Evolutionary conservation across 805 yeast genomes (phyloP).

Genomic region (Kodamaea hsintzibuensis): DNA sequence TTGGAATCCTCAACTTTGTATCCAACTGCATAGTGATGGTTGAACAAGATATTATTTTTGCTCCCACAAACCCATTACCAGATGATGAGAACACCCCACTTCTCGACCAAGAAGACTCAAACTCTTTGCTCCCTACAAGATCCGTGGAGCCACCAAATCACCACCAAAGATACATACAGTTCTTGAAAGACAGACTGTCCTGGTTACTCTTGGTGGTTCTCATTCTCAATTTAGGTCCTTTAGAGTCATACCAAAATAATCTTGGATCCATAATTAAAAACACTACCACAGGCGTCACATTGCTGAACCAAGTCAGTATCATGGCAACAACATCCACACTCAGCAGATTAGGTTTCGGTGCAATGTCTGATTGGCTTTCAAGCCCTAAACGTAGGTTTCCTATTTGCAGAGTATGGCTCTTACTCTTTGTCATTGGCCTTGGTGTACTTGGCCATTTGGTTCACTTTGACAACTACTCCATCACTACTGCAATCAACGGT

Average conservation of each 20-base stretch:
- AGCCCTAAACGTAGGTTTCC: conserved; percentile 27
- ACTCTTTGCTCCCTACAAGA: conserved; percentile 29
- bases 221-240: conserved; percentile 73
- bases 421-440: conserved; percentile 24
- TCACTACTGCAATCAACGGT: conserved; percentile 58
- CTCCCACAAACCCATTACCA: conserved; percentile 11
- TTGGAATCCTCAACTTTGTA: conserved; percentile 62
- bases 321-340: conserved; percentile 70
- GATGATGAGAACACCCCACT: conserved; percentile 35
- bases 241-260: conserved; percentile 82
- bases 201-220: conserved; percentile 65
- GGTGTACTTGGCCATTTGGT: conserved; percentile 35
- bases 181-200: conserved; percentile 57
- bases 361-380: conserved; percentile 60
- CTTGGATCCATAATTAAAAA: conserved; percentile 70
- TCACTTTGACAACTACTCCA: conserved; percentile 8
- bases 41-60: conserved; percentile 48
- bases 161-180: conserved; percentile 32
- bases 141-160: conserved; percentile 38
- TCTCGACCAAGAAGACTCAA: conserved; percentile 15
- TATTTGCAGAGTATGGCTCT: conserved; percentile 35
- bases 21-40: conserved; percentile 66
- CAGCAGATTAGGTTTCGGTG: conserved; percentile 67
- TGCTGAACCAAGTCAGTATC: conserved; percentile 54
- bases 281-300: conserved; percentile 22